Evolutionary conservation across 2,329 filamentous ascomycete species (phyloP).

Genomic region (Zymoseptoria crescenta): DNA sequence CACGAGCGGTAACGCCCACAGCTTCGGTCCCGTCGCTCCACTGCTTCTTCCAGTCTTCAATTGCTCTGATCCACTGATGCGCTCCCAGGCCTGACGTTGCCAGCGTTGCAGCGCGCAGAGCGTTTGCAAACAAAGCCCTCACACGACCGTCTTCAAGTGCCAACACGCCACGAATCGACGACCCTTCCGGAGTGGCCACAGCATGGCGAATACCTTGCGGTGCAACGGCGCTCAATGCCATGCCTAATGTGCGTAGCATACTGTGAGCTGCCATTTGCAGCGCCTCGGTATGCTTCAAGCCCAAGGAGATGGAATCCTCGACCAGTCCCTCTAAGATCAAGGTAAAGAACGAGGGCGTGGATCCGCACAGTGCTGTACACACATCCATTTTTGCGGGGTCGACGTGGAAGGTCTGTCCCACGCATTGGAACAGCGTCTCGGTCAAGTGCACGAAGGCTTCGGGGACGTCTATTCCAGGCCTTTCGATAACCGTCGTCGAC

Average conservation of each 20-base stretch:
- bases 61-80: too few relatives aligned
- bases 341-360: slow-evolving; percentile 66
- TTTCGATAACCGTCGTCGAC: slow-evolving; percentile 9
- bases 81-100: too few relatives aligned
- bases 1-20: too few relatives aligned
- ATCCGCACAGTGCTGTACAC: slow-evolving; percentile 63
- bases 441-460: slow-evolving; percentile 40
- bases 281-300: slow-evolving; percentile 61
- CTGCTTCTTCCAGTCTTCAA: too few relatives aligned
- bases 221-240: slow-evolving; percentile 61
- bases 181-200: slow-evolving; percentile 65
- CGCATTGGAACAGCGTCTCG: slow-evolving; percentile 65
- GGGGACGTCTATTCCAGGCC: neutral
- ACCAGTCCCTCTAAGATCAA: slow-evolving; percentile 65
- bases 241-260: slow-evolving; percentile 62
- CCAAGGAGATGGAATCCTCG: slow-evolving; percentile 70
- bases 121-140: slow-evolving; percentile 28
- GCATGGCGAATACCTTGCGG: slow-evolving; percentile 67
- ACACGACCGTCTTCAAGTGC: slow-evolving; percentile 64
- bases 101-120: too few relatives aligned
- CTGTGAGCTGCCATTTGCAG: slow-evolving; percentile 68
- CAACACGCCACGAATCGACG: slow-evolving; percentile 64
- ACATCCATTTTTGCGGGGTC: slow-evolving; percentile 62
- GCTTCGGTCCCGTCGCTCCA: too few relatives aligned
- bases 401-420: slow-evolving; percentile 63